Evolutionary conservation across 169 alveolate genomes (phyloP), one percentile per base, ranked within the genome.

Genomic region (Cryptosporidium sp.): DNA sequence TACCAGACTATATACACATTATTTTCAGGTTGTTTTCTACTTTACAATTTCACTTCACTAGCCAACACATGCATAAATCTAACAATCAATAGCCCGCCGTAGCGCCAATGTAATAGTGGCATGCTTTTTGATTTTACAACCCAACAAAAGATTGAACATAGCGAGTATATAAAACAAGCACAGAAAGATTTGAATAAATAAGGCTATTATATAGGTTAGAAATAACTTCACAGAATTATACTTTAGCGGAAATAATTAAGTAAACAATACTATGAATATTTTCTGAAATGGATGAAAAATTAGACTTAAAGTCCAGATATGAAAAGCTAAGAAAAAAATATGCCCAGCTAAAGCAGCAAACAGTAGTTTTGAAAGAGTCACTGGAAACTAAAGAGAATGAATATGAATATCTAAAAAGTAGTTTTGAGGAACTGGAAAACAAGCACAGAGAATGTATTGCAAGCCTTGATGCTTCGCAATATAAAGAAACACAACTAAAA

Each of bases 291-390:
- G 89, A 80, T 23, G 89, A 59, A 41, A 59, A 73, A 33, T 21
- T 73, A n/a, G 86, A 73, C 51, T 16, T 73, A 18, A 73, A 80
- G 68, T 80, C 89, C 21, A 80, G 62, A 41, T 80, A 80, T 80
- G 89, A 80, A 45, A 80, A 62, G 52, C 39, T 80, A 18, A 50
- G 89, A 21, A 80, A 80, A 50, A 80, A 80, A 50, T 80, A 62
- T 8, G 23, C 31, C 6, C 48, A 29, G 10, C 59, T 80, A 67
- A 80, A 80, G 39, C 89, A 80, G 18, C 89, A 80, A 62, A 39
- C 59, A 9, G 48, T 37, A 23, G 80, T 10, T n/a, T 37, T 80
- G 29, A 80, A 80, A 62, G 80, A 61, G 1, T 23, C 35, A 14
- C 21, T 50, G 31, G 67, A 80, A 37, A 39, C 33, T 37, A 61